Base-by-base conservation (phyloP, 176 grass and related monocot species). In the Oryza meyeriana region DNA sequence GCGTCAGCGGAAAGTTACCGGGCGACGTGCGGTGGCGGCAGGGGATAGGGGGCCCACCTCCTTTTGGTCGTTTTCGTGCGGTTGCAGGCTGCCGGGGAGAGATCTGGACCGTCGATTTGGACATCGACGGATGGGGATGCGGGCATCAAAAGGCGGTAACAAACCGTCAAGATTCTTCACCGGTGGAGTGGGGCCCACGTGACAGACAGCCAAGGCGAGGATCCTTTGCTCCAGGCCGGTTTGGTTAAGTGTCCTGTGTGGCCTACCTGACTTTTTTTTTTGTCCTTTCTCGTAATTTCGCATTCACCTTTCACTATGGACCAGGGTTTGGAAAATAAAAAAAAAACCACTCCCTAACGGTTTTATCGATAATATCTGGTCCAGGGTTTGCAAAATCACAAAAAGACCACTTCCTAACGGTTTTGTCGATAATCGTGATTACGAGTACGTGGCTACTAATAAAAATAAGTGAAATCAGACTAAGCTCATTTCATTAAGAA, bases 211-310 rank as follows among this genome's bases (percentile, higher is more conserved):
- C 24, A 22, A 69, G 27, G 39, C 30, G 3, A 18, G 71, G 87
- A 85, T 89, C 74, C 71, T 76, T 88, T 85, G 82, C 77, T 41
- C 71, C 62, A 8, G 40, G 33, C 20, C 81, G 59, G n/a, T 58
- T 50, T 4, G 40, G 52, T 58, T 24, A 58, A 22, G 2, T n/a
- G 17, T 5, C 47, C 47, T 45, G 42, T 40, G 38, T 58, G 52
- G 22, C 22, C 52, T 24, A 18, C 20, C 11, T 42, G 40, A 42
- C 35, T 36, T 33, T 33, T 33, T 33, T 33, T 36, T 45, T 45
- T 45, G 42, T 45, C 13, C 13, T 45, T 12, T 45, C 42, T 45
- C 42, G 3, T 45, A 16, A 45, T 45, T 45, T 45, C 35, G 35
- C 35, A 6, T 36, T 36, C 35, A 36, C 35, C 5, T 36, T 36